A percentile compares a stretch with the other conserved stretches of the same genome.
Conservation (phyloP, 1,284 basidiomycete genomes). For the Microstroma glucosiphilum region DNA sequence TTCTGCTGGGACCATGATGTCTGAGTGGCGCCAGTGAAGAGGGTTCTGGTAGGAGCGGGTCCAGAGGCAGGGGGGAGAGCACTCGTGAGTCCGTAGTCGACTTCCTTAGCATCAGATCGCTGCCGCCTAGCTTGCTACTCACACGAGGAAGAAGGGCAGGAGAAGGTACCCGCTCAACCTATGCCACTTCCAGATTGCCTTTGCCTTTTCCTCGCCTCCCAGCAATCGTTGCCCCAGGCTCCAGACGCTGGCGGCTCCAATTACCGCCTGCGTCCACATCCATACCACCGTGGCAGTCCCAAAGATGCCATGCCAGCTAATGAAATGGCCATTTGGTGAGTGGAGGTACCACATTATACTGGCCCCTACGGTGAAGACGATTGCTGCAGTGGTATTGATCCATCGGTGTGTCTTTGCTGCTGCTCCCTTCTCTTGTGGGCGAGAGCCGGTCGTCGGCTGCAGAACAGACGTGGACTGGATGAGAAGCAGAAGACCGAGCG, state of each 20-base stretch:
- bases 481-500: constrained; percentile 25
- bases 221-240: constrained; percentile 22
- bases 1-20: constrained; percentile 27
- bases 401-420: constrained; percentile 26
- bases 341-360: constrained; percentile 43
- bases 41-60: constrained; percentile 7
- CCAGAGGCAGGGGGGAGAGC: background rate
- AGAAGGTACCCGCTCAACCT: constrained; percentile 30
- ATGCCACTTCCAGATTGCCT: constrained; percentile 33
- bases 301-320: constrained; percentile 34
- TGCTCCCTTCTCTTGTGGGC: constrained; percentile 18
- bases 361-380: constrained; percentile 34
- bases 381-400: constrained; percentile 29
- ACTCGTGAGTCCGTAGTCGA: background rate
- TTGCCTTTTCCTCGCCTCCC: constrained; percentile 25
- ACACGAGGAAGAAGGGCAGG: constrained; percentile 23
- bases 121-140: background rate
- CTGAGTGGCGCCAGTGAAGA: constrained; percentile 23
- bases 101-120: background rate
- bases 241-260: constrained; percentile 36
- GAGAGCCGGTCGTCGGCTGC: constrained; percentile 22
- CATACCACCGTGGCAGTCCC: constrained; percentile 21
- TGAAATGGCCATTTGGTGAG: constrained; percentile 29
- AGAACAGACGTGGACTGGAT: constrained; percentile 32
- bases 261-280: constrained; percentile 32